phyloP scores from a whole-genome alignment of 139 green algal species.

The Gonium pectorale region DNA sequence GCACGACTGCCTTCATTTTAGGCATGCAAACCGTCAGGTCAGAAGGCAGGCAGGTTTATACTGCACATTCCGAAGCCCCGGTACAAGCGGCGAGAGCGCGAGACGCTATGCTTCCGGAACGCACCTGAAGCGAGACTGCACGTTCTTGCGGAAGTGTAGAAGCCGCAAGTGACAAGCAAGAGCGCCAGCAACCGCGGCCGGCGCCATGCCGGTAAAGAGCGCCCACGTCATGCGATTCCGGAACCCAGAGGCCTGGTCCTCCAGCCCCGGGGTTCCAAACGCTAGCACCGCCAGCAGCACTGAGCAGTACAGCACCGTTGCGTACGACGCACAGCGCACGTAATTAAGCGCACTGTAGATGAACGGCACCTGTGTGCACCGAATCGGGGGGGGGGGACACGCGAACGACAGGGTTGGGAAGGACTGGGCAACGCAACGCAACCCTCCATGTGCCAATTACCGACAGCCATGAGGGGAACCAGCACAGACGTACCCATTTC shows the following conservation, averaged over 20 bases:
- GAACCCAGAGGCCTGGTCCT: neutral
- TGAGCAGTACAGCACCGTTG: conserved; percentile 17
- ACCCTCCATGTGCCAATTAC: too few relatives aligned
- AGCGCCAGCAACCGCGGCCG: neutral
- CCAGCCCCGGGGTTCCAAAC: neutral
- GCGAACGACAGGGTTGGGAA: too few relatives aligned
- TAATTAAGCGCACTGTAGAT: conserved; percentile 25
- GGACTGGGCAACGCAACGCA: too few relatives aligned
- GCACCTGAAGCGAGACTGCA: conserved; percentile 16
- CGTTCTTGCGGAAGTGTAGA: neutral
- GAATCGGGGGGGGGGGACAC: too few relatives aligned
- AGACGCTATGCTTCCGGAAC: too few relatives aligned
- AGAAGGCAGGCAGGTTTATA: too few relatives aligned
- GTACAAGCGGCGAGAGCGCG: too few relatives aligned
- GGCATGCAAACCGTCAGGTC: too few relatives aligned
- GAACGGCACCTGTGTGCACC: conserved; percentile 29
- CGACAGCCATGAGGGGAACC: too few relatives aligned
- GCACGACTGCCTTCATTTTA: too few relatives aligned
- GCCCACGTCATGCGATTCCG: neutral
- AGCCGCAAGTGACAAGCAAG: neutral
- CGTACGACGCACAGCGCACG: conserved; percentile 3
- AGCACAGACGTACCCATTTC: conserved; percentile 30
- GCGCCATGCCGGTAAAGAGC: conserved; percentile 17
- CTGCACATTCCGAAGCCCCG: too few relatives aligned
- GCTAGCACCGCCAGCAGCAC: conserved; percentile 1